Evolutionary conservation across 2,329 filamentous ascomycete species (phyloP), one percentile per base, ranked within the genome.

Genomic region (Pyrenophora graminea): DNA sequence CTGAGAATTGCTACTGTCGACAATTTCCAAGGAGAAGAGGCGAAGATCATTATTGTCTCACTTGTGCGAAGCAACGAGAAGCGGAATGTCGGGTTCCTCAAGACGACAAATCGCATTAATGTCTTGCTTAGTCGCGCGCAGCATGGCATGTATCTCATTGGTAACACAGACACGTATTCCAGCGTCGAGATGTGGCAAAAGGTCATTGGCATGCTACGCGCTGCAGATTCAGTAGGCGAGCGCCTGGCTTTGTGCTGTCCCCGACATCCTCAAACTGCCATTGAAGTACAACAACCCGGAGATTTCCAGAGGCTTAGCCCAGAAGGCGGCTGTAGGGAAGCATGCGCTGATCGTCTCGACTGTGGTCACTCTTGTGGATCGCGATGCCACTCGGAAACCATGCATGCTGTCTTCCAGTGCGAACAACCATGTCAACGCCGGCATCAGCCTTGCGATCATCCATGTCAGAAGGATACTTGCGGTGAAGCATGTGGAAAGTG

Each of bases 21-120:
- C 66, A 91, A 91, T 56, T 91, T 90, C 48, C 87, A 92, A 60
- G 89, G 88, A 0, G 88, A 92, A 63, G 88, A 92, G 62, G 85
- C 84, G 1, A 86, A 89, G 44, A 75, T 92, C 7, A 77, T 92
- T 0, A 76, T 92, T 2, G 75, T 91, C 0, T 89, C 85, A 0
- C 74, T 92, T 0, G 87, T 90, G 0, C 81, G 89, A 34, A 89
- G 87, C 71, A 92, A 92, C 58, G 54, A 68, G 0, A 61, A 80
- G 6, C 74, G 72, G 7, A 81, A 79, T 5, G 80, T 81, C 15
- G 89, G 88, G 0, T 92, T 91, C 52, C 74, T 92, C 1, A 80
- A 74, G 21, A 86, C 84, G 0, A 74, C 79, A 0, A 89, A 91
- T 58, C 80, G 87, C 0, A 85, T 90, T 69, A 89, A 90, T 50